Conservation (phyloP, 179 eudicot genomes). For the Silene noctiflora region DNA sequence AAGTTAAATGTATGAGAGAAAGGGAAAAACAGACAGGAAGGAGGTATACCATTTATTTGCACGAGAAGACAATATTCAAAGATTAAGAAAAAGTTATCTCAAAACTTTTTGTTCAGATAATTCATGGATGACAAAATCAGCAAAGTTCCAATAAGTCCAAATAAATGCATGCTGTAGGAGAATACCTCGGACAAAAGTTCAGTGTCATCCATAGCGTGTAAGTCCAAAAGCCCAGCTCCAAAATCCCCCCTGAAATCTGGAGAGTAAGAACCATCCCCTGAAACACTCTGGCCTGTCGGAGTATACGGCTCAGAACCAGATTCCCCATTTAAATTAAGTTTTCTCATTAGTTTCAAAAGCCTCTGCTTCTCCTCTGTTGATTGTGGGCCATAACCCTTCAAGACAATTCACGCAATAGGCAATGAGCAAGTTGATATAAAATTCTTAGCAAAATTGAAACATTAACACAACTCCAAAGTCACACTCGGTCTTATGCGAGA, state of each 20-base stretch:
- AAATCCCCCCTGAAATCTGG: slow-evolving; percentile 94
- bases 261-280: slow-evolving; percentile 66
- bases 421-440: slow-evolving; percentile 1
- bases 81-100: no score
- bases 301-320: slow-evolving; percentile 82
- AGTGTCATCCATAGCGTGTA: slow-evolving; percentile 98
- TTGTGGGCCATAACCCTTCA: slow-evolving; percentile 97
- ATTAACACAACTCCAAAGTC: neutral
- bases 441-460: neutral
- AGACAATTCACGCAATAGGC: slow-evolving; percentile 15
- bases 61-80: no score
- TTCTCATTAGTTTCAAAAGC: slow-evolving; percentile 87
- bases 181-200: slow-evolving; percentile 95
- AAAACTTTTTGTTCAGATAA: no score
- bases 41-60: no score
- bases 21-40: neutral
- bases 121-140: no score
- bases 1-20: neutral
- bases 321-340: slow-evolving; percentile 89
- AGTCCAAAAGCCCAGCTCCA: slow-evolving; percentile 97
- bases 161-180: slow-evolving; percentile 5
- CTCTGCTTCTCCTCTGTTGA: slow-evolving; percentile 97
- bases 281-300: slow-evolving; percentile 68
- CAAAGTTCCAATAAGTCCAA: neutral
- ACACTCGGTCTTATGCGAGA: neutral